A percentile compares a stretch with the other conserved stretches of the same genome.
These are phyloP conservation scores for Heimioporus sp. DNA, from an alignment of 768 basidiomycete species.

Conservation along the genomic window DNA sequence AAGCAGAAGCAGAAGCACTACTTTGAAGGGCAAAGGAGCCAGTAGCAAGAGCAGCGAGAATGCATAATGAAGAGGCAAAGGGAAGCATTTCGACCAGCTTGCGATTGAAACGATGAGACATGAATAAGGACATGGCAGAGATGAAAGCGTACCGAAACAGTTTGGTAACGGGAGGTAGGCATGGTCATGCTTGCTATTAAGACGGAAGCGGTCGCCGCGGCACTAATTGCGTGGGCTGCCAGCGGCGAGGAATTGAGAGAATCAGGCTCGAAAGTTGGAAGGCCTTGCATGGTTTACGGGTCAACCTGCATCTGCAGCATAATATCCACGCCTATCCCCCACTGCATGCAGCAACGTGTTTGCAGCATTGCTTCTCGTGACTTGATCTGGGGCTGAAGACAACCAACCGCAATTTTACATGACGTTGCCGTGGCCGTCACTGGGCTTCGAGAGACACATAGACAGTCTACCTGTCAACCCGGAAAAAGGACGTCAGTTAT, in stretches of 20 bases:
- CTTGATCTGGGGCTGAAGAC: not conserved
- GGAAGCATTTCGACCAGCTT: constrained; percentile 39
- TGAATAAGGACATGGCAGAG: constrained; percentile 12
- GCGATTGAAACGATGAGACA: constrained; percentile 12
- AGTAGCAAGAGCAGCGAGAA: constrained; percentile 33
- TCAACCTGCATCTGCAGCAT: constrained; percentile 21
- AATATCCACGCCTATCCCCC: constrained; percentile 24
- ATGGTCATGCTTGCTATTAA: constrained; percentile 28
- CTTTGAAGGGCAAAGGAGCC: constrained; percentile 32
- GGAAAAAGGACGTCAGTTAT: not conserved
- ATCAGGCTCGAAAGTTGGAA: constrained; percentile 29
- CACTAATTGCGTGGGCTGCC: constrained; percentile 29
- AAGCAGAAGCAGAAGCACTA: constrained; percentile 5
- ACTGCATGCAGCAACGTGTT: constrained; percentile 29
- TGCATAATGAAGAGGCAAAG: constrained; percentile 33
- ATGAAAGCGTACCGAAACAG: constrained; percentile 29
- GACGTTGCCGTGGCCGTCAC: not conserved
- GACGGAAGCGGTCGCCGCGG: constrained; percentile 31
- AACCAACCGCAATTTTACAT: constrained; percentile 3
- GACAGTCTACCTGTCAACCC: not conserved
- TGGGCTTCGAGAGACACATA: not conserved
- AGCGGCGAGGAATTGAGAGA: constrained; percentile 24
- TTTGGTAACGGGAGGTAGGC: constrained; percentile 24
- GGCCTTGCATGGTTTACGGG: constrained; percentile 31
- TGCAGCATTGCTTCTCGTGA: constrained; percentile 27